These are phyloP conservation scores for Penicillium odoratum DNA, from an alignment of 495 filamentous ascomycete species.

Conservation along the genomic window DNA sequence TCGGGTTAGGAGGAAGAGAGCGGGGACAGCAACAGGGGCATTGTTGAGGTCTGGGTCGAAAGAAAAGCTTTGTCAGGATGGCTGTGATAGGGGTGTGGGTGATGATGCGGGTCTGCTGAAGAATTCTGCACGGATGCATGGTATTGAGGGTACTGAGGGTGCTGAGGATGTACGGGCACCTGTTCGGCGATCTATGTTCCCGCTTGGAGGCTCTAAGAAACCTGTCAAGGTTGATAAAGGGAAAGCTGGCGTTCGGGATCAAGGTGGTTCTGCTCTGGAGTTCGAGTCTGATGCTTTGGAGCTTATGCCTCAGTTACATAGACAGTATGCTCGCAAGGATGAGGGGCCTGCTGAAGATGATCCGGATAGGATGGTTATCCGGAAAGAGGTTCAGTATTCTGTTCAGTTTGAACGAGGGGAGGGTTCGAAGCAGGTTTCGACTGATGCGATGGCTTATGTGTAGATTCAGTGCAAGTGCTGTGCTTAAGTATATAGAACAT, in stretches of 20 bases:
- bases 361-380: slow-evolving; percentile 45
- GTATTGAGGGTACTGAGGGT: not conserved
- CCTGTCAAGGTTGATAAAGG: not conserved
- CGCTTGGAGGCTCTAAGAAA: slow-evolving; percentile 6
- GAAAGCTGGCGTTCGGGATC: slow-evolving; percentile 1
- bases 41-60: slow-evolving; percentile 12
- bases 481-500: not conserved
- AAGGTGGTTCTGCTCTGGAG: not conserved
- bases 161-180: not conserved
- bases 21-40: slow-evolving; percentile 9
- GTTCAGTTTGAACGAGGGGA: slow-evolving; percentile 30
- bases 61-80: slow-evolving; percentile 8
- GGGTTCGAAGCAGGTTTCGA: slow-evolving; percentile 1
- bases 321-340: slow-evolving; percentile 21
- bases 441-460: slow-evolving; percentile 23
- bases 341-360: slow-evolving; percentile 28
- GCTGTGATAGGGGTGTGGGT: not conserved
- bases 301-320: slow-evolving; percentile 18
- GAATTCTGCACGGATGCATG: not conserved
- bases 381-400: slow-evolving; percentile 45
- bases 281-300: slow-evolving; percentile 19
- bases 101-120: not conserved
- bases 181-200: slow-evolving; percentile 21
- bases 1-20: slow-evolving; percentile 18
- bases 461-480: not conserved